phyloP scores from a whole-genome alignment of 139 green algal species.

The Chlorella sp. region DNA sequence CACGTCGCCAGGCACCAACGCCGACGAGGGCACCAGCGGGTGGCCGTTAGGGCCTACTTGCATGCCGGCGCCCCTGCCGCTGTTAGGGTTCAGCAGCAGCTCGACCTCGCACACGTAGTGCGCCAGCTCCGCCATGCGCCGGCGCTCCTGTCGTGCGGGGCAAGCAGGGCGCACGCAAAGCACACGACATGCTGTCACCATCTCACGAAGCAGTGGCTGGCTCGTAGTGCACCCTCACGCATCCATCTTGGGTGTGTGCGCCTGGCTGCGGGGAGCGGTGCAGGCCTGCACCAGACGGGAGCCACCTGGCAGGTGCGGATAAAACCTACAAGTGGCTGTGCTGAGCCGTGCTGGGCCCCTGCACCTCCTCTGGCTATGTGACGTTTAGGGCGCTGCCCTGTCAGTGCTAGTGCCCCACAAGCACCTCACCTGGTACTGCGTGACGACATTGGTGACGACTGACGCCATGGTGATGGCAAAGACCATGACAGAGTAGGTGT shows the following conservation, averaged over 20 bases:
- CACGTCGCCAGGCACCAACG: slow-evolving; percentile 26
- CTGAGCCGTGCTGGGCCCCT: background rate
- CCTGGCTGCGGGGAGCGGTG: background rate
- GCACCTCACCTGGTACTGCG: slow-evolving; percentile 2
- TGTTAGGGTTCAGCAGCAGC: background rate
- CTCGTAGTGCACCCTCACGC: no score
- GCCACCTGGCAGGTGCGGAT: background rate
- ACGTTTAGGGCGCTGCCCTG: no score
- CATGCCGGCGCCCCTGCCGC: background rate
- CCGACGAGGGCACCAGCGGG: background rate
- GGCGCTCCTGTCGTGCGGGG: slow-evolving; percentile 11
- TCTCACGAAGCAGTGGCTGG: no score
- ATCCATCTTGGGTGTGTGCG: no score
- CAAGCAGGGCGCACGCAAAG: no score
- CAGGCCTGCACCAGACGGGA: background rate
- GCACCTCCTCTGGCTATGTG: background rate
- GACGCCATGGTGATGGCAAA: slow-evolving; percentile 11
- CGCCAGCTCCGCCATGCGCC: slow-evolving; percentile 12
- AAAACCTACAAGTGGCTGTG: background rate
- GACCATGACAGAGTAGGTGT: slow-evolving; percentile 4
- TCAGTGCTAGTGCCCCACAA: no score
- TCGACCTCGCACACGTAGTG: slow-evolving; percentile 10
- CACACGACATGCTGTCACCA: no score
- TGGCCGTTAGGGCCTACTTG: background rate
- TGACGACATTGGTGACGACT: slow-evolving; percentile 8